These are phyloP conservation scores for Triangularia setosa DNA, from an alignment of 2,329 filamentous ascomycete species.

Conservation along the genomic window DNA sequence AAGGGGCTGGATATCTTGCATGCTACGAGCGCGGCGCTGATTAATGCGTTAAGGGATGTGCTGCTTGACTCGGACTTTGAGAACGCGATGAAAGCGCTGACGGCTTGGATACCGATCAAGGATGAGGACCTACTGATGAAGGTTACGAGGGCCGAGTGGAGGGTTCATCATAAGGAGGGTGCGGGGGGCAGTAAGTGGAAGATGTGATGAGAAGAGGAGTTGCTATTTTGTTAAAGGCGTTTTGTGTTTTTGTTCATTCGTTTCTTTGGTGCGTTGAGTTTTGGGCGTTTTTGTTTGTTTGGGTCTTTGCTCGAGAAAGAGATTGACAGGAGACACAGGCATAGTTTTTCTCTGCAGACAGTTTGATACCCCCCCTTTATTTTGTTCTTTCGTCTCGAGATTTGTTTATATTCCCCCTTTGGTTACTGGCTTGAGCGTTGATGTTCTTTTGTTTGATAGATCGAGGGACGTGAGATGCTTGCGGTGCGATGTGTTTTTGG, in stretches of 20 bases:
- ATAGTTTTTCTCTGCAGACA: neutral
- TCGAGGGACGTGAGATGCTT: neutral
- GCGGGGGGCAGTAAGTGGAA: neutral
- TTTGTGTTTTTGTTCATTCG: slow-evolving; percentile 1
- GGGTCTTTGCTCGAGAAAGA: slow-evolving; percentile 1
- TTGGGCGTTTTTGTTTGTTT: neutral
- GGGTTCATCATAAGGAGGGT: slow-evolving; percentile 52
- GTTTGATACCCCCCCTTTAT: slow-evolving; percentile 6
- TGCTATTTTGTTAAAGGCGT: neutral
- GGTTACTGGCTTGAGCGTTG: neutral
- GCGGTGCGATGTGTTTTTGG: neutral
- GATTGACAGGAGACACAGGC: neutral
- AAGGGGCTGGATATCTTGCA: slow-evolving; percentile 81
- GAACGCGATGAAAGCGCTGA: slow-evolving; percentile 95
- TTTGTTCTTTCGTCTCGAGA: neutral
- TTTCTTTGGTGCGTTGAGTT: too few species aligned
- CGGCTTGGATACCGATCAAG: slow-evolving; percentile 88
- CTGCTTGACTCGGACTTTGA: slow-evolving; percentile 93
- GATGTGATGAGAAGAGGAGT: neutral
- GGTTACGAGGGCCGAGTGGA: slow-evolving; percentile 85
- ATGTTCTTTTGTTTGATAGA: neutral
- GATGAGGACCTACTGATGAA: slow-evolving; percentile 91
- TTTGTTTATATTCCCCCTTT: neutral
- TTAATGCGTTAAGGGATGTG: slow-evolving; percentile 84
- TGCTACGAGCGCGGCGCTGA: slow-evolving; percentile 82